Percentiles rank a stretch among this genome's conserved stretches.
Conservation (phyloP, 768 basidiomycete species). For the Boletus fagicola region DNA sequence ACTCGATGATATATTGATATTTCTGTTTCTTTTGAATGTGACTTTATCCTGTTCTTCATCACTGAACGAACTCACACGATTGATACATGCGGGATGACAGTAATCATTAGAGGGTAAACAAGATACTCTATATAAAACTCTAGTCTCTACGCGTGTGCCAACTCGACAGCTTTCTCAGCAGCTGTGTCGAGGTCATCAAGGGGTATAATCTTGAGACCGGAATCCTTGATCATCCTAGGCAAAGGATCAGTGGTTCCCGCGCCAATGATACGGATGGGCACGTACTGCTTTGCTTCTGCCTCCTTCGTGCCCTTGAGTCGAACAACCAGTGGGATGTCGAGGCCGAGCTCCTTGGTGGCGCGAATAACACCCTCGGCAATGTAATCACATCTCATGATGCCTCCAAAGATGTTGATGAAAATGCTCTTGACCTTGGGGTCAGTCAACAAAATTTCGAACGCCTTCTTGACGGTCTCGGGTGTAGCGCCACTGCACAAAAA, state of each 20-base stretch:
- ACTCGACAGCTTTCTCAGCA: slow-evolving; percentile 72
- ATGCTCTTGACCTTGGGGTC: slow-evolving; percentile 96
- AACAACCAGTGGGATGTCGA: slow-evolving; percentile 88
- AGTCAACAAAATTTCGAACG: slow-evolving; percentile 89
- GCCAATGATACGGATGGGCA: slow-evolving; percentile 12
- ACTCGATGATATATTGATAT: slow-evolving; percentile 35
- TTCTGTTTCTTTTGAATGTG: slow-evolving; percentile 25
- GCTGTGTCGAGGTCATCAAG: slow-evolving; percentile 94
- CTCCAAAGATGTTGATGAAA: slow-evolving; percentile 98
- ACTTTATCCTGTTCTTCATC: slow-evolving; percentile 19
- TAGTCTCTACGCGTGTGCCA: slow-evolving; percentile 50
- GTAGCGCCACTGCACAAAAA: slow-evolving; percentile 76
- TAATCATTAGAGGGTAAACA: slow-evolving; percentile 20
- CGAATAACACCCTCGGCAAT: slow-evolving; percentile 98
- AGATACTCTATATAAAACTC: slow-evolving; percentile 17
- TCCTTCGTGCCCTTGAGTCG: slow-evolving; percentile 98
- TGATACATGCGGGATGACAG: not conserved
- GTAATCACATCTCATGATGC: slow-evolving; percentile 99
- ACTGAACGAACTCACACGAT: not conserved
- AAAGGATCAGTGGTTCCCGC: slow-evolving; percentile 6
- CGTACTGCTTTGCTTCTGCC: slow-evolving; percentile 89
- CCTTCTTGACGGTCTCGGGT: slow-evolving; percentile 99
- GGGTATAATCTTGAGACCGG: slow-evolving; percentile 89
- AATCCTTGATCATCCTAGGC: slow-evolving; percentile 85
- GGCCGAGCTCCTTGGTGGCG: slow-evolving; percentile 86